These are phyloP conservation scores for Tephrocybe sp. DNA, from an alignment of 768 basidiomycete genomes.

Conservation along the genomic window DNA sequence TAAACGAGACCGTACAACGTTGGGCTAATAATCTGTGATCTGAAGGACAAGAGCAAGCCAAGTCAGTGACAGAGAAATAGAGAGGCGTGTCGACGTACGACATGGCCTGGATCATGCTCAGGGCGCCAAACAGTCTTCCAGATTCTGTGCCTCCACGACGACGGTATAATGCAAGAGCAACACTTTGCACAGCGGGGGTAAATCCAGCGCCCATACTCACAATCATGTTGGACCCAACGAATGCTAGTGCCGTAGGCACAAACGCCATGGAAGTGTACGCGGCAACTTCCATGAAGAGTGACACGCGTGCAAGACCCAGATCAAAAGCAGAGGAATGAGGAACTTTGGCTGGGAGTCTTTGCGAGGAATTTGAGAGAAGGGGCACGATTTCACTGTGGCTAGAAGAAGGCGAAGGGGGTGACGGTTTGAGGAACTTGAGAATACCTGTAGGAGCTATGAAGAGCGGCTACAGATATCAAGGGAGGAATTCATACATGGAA, in stretches of 20 bases:
- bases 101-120: conserved; percentile 72
- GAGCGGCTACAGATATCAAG: background rate
- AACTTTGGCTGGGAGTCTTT: conserved; percentile 21
- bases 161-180: conserved; percentile 66
- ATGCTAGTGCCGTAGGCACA: conserved; percentile 44
- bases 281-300: conserved; percentile 53
- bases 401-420: conserved; percentile 22
- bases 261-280: conserved; percentile 50
- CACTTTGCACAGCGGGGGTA: conserved; percentile 63
- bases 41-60: conserved; percentile 22
- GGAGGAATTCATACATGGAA: conserved; percentile 46
- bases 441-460: conserved; percentile 33
- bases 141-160: conserved; percentile 55
- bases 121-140: conserved; percentile 76
- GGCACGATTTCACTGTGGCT: conserved; percentile 24
- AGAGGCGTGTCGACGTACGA: conserved; percentile 34
- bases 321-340: conserved; percentile 57
- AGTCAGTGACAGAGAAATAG: background rate
- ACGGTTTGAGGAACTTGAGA: conserved; percentile 52
- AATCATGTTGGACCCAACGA: conserved; percentile 46
- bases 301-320: conserved; percentile 61
- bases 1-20: conserved; percentile 71
- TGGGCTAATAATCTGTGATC: conserved; percentile 69
- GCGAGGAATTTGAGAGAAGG: conserved; percentile 21
- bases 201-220: conserved; percentile 63